Evolutionary conservation across 1,284 basidiomycete species (phyloP), one percentile per base, ranked within the genome.

Genomic region (Cutaneotrichosporon mucoides): DNA sequence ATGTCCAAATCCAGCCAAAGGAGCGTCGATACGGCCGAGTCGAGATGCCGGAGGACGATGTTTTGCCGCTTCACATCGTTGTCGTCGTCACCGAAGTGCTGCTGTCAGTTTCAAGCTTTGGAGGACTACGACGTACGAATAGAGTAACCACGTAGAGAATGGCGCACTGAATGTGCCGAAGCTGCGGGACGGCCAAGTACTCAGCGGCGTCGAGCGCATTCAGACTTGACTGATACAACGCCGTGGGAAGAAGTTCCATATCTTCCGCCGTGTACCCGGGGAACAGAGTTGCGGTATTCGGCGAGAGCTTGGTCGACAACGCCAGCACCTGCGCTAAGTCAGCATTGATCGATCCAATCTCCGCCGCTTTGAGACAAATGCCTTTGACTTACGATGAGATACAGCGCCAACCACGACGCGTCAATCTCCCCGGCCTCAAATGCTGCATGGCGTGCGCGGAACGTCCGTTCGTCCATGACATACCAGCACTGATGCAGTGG

Each of bases 1-100:
- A 56, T 38, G 15, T 68, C 66, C 15, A 68, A 54, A 5, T 55
- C 60, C 7, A 68, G 63, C 67, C 65, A 66, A 12, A 62, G 63
- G 1, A 56, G 43, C 0, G 63, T 66, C 2, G 61, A 61, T 10
- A 62, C 61, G 0, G 67, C 67, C 13, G 56, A 40, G 24, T 64
- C 61, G 13, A 66, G 46, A 35, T 68, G 63, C 10, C 61, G 60
- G 4, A 66, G 50, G 0, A 59, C 67, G 13, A 63, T 36, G 33
- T 59, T 68, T 15, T 59, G 59, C n/a, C 61, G 45, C 6, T 56
- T 56, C 15, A 51, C 38, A 11, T 38, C 38, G 16, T 51, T 38
- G 10, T 61, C 41, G 15, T 57, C 54, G 15, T 60, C 38, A 2
- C 65, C 67, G 53, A 68, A 66, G 52, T 68, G 65, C 66, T 65